Evolutionary conservation across 176 grass and related monocot species (phyloP).

Genomic region (Bothriochloa decipiens): DNA sequence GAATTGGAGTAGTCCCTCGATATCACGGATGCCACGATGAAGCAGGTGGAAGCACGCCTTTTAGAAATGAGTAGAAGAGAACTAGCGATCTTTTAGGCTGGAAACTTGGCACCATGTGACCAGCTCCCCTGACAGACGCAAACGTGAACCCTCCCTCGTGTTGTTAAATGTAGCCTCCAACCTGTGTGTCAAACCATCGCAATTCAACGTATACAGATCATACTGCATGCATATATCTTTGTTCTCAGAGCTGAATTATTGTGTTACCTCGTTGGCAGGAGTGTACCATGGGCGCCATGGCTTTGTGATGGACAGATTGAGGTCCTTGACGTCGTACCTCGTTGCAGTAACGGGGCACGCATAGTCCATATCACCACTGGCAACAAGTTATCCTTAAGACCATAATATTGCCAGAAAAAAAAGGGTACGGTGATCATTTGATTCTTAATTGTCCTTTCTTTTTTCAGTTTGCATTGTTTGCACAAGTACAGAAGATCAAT

Average conservation of each 20-base stretch:
- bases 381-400: not conserved
- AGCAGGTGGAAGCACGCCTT: too few relatives aligned
- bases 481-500: not conserved
- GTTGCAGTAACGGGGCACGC: conserved; percentile 53
- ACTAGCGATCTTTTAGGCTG: too few relatives aligned
- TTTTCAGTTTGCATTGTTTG: not conserved
- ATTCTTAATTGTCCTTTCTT: not conserved
- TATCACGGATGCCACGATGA: too few relatives aligned
- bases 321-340: conserved; percentile 45
- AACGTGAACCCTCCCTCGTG: too few relatives aligned
- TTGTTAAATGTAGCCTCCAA: too few relatives aligned
- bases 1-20: too few relatives aligned
- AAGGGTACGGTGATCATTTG: not conserved
- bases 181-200: too few relatives aligned
- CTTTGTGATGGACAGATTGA: conserved; percentile 24
- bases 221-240: not conserved
- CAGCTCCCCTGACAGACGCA: too few relatives aligned
- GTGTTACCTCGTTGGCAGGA: conserved; percentile 31
- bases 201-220: not conserved
- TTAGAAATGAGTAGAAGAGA: too few relatives aligned
- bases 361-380: conserved; percentile 57
- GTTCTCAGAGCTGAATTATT: too few relatives aligned
- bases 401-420: too few relatives aligned
- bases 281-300: conserved; percentile 61
- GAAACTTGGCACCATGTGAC: too few relatives aligned